phyloP scores from a whole-genome alignment of 495 filamentous ascomycete species.

The Aspergillus campestris region DNA sequence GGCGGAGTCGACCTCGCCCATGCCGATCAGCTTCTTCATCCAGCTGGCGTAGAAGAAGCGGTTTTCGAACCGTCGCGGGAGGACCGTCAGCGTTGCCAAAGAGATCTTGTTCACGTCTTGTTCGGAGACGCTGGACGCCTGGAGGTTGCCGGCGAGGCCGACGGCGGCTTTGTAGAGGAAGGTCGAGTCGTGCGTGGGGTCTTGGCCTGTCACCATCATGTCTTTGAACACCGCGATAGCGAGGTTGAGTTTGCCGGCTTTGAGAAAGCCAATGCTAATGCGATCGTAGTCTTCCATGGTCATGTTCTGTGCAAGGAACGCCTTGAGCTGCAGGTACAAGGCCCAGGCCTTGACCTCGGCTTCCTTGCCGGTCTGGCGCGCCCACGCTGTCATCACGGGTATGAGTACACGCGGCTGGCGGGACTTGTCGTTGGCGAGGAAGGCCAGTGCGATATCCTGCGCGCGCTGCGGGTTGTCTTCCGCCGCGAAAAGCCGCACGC shows the following conservation, averaged over 20 bases:
- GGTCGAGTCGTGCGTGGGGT: slow-evolving; percentile 39
- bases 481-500: slow-evolving; percentile 56
- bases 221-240: slow-evolving; percentile 71
- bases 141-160: slow-evolving; percentile 35
- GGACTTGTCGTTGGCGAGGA: slow-evolving; percentile 43
- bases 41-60: slow-evolving; percentile 76
- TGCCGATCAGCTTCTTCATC: slow-evolving; percentile 71
- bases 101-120: slow-evolving; percentile 44
- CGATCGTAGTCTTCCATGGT: slow-evolving; percentile 68
- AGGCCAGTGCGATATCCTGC: slow-evolving; percentile 50
- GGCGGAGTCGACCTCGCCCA: slow-evolving; percentile 60
- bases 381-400: slow-evolving; percentile 49
- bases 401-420: slow-evolving; percentile 52
- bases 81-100: slow-evolving; percentile 37
- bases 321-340: slow-evolving; percentile 54
- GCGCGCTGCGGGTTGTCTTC: slow-evolving; percentile 54
- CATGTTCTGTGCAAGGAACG: slow-evolving; percentile 51
- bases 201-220: slow-evolving; percentile 65
- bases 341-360: slow-evolving; percentile 54
- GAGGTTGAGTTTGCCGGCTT: slow-evolving; percentile 47
- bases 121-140: slow-evolving; percentile 39
- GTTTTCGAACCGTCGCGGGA: slow-evolving; percentile 59
- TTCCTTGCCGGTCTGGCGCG: slow-evolving; percentile 25
- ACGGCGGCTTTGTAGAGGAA: slow-evolving; percentile 39
- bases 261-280: slow-evolving; percentile 54